Conservation (phyloP, 257 asterid genomes). For the Salvia hispanica region DNA sequence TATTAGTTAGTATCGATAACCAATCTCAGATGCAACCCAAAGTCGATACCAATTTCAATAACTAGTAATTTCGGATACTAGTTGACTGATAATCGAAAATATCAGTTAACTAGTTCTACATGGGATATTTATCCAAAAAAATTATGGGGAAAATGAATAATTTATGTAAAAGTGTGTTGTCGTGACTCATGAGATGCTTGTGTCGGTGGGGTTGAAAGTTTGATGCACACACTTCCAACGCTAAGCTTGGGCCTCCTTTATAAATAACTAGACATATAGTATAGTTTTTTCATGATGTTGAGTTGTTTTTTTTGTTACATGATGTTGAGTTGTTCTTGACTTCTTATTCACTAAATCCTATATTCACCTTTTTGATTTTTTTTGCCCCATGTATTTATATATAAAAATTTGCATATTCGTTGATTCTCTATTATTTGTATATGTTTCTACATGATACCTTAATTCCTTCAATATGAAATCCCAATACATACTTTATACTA, state of each 20-base stretch:
- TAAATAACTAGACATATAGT: not conserved
- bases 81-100: too few relatives aligned
- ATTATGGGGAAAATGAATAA: not conserved
- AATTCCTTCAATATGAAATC: too few relatives aligned
- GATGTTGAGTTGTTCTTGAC: not conserved
- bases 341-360: conserved; percentile 7
- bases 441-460: not conserved
- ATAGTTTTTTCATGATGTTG: conserved; percentile 3
- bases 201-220: conserved; percentile 32
- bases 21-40: too few relatives aligned
- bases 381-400: not conserved
- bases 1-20: too few relatives aligned
- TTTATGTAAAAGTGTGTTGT: conserved; percentile 1
- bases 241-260: conserved; percentile 1
- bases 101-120: too few relatives aligned
- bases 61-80: too few relatives aligned
- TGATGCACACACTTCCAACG: conserved; percentile 16
- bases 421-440: not conserved
- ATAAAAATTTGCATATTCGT: not conserved
- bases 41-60: too few relatives aligned
- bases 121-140: not conserved
- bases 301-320: not conserved
- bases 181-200: conserved; percentile 12
- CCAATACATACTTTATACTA: too few relatives aligned
- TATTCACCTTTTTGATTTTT: not conserved